Conservation (phyloP, 179 eudicot species). For the Amaranthus tricolor region DNA sequence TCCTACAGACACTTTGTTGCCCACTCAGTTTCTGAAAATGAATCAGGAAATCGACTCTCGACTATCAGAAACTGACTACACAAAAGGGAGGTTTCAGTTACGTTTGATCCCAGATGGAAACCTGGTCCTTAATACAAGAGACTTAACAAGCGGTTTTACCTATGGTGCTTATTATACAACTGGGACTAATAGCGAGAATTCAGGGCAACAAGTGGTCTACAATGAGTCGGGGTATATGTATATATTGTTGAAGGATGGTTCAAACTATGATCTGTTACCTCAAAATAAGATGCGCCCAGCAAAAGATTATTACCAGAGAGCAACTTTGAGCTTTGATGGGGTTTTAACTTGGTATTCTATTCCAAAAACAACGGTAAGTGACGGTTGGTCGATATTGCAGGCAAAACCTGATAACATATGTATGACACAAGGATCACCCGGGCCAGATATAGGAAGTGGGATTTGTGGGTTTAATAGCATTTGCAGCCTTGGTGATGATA, state of each 20-base stretch:
- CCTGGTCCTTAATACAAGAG: constrained; percentile 26
- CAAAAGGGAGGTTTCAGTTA: constrained; percentile 38
- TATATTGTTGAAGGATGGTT: constrained; percentile 17
- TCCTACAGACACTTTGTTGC: constrained; percentile 50
- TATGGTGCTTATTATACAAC: constrained; percentile 19
- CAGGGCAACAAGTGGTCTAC: constrained; percentile 16
- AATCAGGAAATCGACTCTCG: constrained; percentile 21
- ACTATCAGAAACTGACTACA: constrained; percentile 23
- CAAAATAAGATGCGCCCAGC: not conserved
- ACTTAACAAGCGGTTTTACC: constrained; percentile 1
- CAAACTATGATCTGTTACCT: constrained; percentile 9
- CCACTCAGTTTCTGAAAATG: constrained; percentile 20
- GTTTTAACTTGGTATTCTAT: constrained; percentile 24
- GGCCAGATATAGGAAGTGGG: constrained; percentile 20
- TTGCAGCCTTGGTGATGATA: constrained; percentile 27
- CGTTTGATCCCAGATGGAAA: constrained; percentile 25
- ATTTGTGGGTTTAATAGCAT: constrained; percentile 41
- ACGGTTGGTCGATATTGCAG: constrained; percentile 18
- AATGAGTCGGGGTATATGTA: constrained; percentile 28
- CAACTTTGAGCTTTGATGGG: constrained; percentile 28
- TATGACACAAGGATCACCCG: not conserved
- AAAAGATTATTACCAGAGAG: constrained; percentile 28
- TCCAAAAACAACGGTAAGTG: constrained; percentile 8
- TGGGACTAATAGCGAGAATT: not conserved
- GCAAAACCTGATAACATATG: constrained; percentile 21